A percentile compares a stretch with the other conserved stretches of the same genome.
These are phyloP conservation scores for Pinguiococcus pyrenoidosus DNA, from an alignment of 108 stramenopile genomes.

Conservation along the genomic window DNA sequence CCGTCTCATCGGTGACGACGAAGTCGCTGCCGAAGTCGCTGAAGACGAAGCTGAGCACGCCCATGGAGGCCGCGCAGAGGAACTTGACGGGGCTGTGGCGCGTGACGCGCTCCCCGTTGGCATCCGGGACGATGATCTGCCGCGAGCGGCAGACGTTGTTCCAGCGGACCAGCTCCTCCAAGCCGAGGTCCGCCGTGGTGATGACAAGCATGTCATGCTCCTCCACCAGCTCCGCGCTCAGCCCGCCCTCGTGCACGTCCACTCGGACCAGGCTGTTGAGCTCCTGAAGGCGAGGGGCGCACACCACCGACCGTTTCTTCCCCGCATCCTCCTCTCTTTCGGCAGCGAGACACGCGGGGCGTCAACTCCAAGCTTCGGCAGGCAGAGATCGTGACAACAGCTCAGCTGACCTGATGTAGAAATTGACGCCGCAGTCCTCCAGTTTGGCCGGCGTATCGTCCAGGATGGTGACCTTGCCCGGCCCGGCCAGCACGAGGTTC, in stretches of 20 bases:
- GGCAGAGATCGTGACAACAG: background rate
- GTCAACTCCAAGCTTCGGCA: background rate
- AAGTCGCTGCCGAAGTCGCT: constrained; percentile 37
- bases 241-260: constrained; percentile 17
- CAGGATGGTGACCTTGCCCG: constrained; percentile 27
- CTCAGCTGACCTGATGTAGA: constrained; percentile 27
- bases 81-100: constrained; percentile 8
- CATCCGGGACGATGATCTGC: background rate
- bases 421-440: constrained; percentile 41
- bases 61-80: constrained; percentile 24
- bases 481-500: constrained; percentile 40
- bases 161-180: constrained; percentile 26
- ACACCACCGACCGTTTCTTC: background rate
- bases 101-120: constrained; percentile 1
- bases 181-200: background rate
- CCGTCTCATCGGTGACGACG: constrained; percentile 27
- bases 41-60: constrained; percentile 31
- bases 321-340: background rate
- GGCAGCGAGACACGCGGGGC: no score
- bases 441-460: constrained; percentile 19
- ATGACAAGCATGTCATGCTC: constrained; percentile 25
- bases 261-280: constrained; percentile 40
- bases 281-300: constrained; percentile 16
- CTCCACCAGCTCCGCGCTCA: constrained; percentile 26
- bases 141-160: constrained; percentile 26